Percentiles rank a stretch among this genome's conserved stretches.
Evolutionary conservation across 2,329 filamentous ascomycete species (phyloP).

Genomic region (Clarireedia sp.): DNA sequence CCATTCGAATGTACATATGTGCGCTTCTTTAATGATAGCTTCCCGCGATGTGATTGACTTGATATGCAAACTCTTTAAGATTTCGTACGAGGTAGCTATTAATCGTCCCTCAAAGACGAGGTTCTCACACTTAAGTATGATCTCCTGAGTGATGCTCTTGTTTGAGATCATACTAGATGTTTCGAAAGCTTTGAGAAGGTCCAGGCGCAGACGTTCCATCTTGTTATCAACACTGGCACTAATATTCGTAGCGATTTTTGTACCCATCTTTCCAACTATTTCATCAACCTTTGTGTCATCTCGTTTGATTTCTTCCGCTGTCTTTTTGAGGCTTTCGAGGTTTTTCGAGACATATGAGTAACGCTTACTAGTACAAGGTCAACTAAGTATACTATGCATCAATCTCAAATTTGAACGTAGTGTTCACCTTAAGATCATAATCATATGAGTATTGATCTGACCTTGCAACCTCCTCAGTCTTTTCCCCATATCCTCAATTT

Average conservation of each 20-base stretch:
- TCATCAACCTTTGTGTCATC: too few relatives aligned
- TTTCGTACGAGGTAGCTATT: background rate
- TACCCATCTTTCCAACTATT: too few relatives aligned
- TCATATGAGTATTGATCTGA: background rate
- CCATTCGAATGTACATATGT: conserved; percentile 12
- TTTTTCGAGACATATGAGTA: too few relatives aligned
- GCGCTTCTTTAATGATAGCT: conserved; percentile 3
- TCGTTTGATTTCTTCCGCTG: too few relatives aligned
- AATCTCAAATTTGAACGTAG: background rate
- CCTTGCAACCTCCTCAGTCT: background rate
- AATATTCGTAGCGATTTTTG: too few relatives aligned
- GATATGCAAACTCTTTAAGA: background rate
- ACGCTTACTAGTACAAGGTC: too few relatives aligned
- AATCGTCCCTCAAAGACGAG: background rate
- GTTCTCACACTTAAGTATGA: background rate
- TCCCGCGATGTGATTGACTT: background rate
- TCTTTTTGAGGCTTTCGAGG: too few relatives aligned
- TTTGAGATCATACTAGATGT: background rate
- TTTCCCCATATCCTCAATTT: background rate
- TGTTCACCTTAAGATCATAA: background rate
- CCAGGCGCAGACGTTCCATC: background rate
- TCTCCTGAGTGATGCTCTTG: background rate
- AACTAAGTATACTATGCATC: background rate
- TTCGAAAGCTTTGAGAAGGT: background rate
- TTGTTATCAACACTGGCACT: background rate